phyloP scores from a whole-genome alignment of 495 filamentous ascomycete genomes.

The Lichina pygmaea region DNA sequence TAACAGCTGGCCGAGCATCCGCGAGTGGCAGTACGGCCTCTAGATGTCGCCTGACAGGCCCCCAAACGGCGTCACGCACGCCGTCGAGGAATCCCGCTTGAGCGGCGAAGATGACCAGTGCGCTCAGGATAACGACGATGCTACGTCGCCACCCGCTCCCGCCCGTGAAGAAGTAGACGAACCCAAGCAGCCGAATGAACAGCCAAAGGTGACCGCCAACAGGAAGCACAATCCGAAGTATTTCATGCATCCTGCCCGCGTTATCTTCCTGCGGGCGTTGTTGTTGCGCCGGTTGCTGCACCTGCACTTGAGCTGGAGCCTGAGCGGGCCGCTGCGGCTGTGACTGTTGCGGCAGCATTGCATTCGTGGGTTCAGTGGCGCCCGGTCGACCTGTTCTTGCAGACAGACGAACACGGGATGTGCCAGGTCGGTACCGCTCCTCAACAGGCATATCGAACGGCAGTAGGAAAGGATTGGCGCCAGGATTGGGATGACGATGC shows the following conservation, averaged over 20 bases:
- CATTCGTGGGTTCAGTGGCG: not conserved
- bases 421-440: no score
- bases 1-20: conserved; percentile 9
- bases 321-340: not conserved
- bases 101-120: conserved; percentile 30
- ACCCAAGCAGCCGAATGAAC: conserved; percentile 43
- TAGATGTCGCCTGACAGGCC: conserved; percentile 39
- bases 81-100: conserved; percentile 36
- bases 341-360: not conserved
- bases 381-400: no score
- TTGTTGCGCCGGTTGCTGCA: conserved; percentile 13
- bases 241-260: conserved; percentile 22
- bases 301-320: conserved; percentile 4
- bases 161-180: conserved; percentile 56
- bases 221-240: conserved; percentile 9
- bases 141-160: conserved; percentile 46
- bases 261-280: conserved; percentile 17
- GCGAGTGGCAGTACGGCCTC: conserved; percentile 40
- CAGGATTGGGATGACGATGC: no score
- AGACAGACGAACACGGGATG: no score
- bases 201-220: conserved; percentile 36
- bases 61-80: conserved; percentile 25
- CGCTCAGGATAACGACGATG: conserved; percentile 30
- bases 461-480: no score
- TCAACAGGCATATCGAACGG: no score